These are phyloP conservation scores for Cyberlindnera euphorbiiphila DNA, from an alignment of 805 yeast genomes.

Conservation along the genomic window DNA sequence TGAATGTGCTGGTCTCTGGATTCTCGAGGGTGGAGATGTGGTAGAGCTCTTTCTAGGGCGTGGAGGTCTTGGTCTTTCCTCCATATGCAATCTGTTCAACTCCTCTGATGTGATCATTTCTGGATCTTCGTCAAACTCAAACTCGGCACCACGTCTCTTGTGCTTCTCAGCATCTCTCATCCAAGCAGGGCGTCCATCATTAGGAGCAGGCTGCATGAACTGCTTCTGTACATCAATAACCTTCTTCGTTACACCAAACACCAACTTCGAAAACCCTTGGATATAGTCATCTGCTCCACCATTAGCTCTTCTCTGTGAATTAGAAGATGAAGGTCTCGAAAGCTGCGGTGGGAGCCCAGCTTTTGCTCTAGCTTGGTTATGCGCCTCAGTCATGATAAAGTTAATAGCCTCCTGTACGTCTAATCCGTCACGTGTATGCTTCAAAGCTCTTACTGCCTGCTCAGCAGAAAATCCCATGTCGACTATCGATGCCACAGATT, in stretches of 20 bases:
- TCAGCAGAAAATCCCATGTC: constrained; percentile 77
- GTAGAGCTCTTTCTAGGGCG: constrained; percentile 11
- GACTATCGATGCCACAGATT: constrained; percentile 59
- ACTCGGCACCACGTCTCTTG: constrained; percentile 27
- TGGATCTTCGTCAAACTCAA: constrained; percentile 42
- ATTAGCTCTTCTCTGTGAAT: background rate
- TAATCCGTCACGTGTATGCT: constrained; percentile 44
- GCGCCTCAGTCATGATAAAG: constrained; percentile 59
- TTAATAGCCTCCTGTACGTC: constrained; percentile 65
- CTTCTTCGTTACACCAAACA: constrained; percentile 24
- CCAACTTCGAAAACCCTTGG: constrained; percentile 19
- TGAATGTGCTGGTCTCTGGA: constrained; percentile 3
- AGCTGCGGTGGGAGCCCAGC: constrained; percentile 19
- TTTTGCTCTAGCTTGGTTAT: constrained; percentile 35
- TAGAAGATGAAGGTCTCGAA: background rate
- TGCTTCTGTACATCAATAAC: constrained; percentile 31
- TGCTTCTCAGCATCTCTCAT: constrained; percentile 56
- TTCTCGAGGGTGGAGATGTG: constrained; percentile 1
- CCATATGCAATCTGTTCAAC: constrained; percentile 15
- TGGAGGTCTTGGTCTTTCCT: constrained; percentile 12
- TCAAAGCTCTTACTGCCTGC: constrained; percentile 57
- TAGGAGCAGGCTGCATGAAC: constrained; percentile 20
- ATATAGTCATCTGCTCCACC: constrained; percentile 18
- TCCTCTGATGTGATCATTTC: constrained; percentile 37
- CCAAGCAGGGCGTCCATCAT: constrained; percentile 63